phyloP scores from a whole-genome alignment of 345 rosid species.

The Angophora floribunda region DNA sequence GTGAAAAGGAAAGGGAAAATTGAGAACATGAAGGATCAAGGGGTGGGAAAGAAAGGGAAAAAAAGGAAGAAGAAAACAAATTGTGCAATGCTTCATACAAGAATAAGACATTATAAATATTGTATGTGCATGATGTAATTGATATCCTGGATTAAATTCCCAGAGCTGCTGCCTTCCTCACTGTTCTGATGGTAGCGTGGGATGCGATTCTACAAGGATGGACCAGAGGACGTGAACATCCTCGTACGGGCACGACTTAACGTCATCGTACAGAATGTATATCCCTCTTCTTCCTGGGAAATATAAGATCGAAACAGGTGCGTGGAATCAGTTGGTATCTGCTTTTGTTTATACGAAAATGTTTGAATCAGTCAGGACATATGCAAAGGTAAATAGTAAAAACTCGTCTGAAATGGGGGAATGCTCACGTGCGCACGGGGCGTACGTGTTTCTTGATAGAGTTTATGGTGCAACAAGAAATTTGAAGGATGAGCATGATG shows the following conservation, averaged over 20 bases:
- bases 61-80: neutral
- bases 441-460: neutral
- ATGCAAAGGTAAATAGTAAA: neutral
- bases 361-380: neutral
- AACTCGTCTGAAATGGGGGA: neutral
- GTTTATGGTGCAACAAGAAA: neutral
- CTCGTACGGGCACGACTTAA: slow-evolving; percentile 34
- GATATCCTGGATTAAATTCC: neutral
- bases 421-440: neutral
- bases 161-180: slow-evolving; percentile 1
- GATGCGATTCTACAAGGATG: slow-evolving; percentile 24
- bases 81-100: neutral
- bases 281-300: slow-evolving; percentile 20
- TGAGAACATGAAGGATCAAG: neutral
- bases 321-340: neutral
- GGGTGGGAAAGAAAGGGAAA: neutral
- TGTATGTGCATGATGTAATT: neutral
- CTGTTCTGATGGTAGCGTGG: slow-evolving; percentile 25
- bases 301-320: neutral
- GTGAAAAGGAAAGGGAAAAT: neutral
- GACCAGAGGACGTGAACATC: slow-evolving; percentile 45
- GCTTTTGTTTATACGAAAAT: neutral
- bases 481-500: neutral
- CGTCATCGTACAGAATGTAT: slow-evolving; percentile 33
- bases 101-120: neutral